Base-by-base conservation (phyloP, 2,329 filamentous ascomycete species). In the Aspergillus calidoustus region DNA sequence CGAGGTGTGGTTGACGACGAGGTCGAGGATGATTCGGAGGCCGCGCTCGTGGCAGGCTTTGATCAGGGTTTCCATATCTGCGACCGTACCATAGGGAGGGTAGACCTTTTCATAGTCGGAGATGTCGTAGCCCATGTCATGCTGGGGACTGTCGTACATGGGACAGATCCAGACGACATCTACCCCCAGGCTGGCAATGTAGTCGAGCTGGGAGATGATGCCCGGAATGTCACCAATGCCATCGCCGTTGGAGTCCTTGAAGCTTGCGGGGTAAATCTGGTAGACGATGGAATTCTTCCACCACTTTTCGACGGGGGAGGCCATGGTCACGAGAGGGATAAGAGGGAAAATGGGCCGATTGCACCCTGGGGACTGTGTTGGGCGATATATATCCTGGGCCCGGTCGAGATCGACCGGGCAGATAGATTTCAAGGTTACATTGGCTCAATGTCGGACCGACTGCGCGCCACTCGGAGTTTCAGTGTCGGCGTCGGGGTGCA, bases 1-100 rank as follows among this genome's bases (percentile, higher is more conserved):
- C 1, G 86, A 90, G 0, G 89, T 92, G 72, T 94, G 91, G 68
- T 93, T 94, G 64, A 93, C 84, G 1, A 93, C 91, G 1, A 93
- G 80, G 70, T 93, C 90, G 56, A 92, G 82, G 59, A 93, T 86
- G 22, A 92, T 76, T 64, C 84, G 86, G 83, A 93, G 90, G 3
- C 84, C 87, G 4, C 87, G 82, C 17, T 81, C 73, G 61, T 90
- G 87, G 48, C 84, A 82, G 48, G 83, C 84, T 9, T 80, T 70
- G 52, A 91, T 87, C 44, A 91, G 74, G 0, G 75, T 73, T 56
- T 91, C 87, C 54, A 91, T 84, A 69, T 91, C 88, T 56, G 81
- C 78, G 1, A 91, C 77, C 0, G 87, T 88, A 23, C 89, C 89
- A 66, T 91, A 91, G 74, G 69, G 90, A 83, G 44, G 47, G 64